Conservation (phyloP, 2,329 filamentous ascomycete species). For the Penicillium sp. region DNA sequence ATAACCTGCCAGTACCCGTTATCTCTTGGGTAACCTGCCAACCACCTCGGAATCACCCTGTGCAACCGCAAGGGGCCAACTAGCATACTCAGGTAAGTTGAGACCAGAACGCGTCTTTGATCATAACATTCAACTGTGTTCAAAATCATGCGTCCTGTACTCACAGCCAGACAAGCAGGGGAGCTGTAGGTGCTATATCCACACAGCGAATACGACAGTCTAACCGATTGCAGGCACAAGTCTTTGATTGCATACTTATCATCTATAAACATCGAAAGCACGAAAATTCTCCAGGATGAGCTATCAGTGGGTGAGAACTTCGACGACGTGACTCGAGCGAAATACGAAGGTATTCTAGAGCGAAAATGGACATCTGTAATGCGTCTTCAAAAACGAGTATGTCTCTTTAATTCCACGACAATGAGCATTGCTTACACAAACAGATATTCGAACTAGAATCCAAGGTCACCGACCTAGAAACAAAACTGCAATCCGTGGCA, state of each 20-base stretch:
- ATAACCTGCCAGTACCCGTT: not conserved
- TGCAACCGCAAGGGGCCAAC: slow-evolving; percentile 1
- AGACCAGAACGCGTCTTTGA: not conserved
- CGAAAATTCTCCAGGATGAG: slow-evolving; percentile 72
- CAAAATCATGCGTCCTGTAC: not conserved
- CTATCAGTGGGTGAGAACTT: slow-evolving; percentile 67
- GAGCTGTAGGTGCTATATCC: slow-evolving; percentile 15
- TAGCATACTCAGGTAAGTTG: not conserved
- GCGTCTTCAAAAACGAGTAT: slow-evolving; percentile 85
- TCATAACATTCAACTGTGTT: not conserved
- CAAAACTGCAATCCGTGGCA: not conserved
- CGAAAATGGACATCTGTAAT: slow-evolving; percentile 99
- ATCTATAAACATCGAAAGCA: slow-evolving; percentile 70
- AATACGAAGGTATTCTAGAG: slow-evolving; percentile 88
- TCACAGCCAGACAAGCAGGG: not conserved
- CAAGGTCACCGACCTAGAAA: slow-evolving; percentile 61
- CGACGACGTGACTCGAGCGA: slow-evolving; percentile 78
- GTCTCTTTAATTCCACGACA: not conserved
- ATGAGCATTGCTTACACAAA: not conserved
- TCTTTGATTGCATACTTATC: slow-evolving; percentile 86
- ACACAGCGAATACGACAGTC: slow-evolving; percentile 5
- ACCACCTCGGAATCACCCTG: not conserved
- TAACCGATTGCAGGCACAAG: slow-evolving; percentile 69
- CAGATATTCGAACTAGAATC: slow-evolving; percentile 62
- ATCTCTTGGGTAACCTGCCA: not conserved